phyloP scores from a whole-genome alignment of 2,329 filamentous ascomycete species.

The Pseudodiploospora longispora region DNA sequence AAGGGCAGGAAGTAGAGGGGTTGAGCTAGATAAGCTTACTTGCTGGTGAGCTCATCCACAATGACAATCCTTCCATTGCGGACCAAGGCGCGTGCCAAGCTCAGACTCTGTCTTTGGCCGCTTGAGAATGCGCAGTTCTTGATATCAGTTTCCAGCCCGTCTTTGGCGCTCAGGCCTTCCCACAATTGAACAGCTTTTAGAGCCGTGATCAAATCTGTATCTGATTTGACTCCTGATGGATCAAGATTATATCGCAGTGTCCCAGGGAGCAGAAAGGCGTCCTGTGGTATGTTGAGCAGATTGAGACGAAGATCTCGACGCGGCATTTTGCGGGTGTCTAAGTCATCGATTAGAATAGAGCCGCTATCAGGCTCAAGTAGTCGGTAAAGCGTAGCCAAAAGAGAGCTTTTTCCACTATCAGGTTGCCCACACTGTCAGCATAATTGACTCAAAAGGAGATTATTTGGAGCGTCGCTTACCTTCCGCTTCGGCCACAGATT shows the following conservation, averaged over 20 bases:
- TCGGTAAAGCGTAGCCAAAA: constrained; percentile 28
- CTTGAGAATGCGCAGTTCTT: constrained; percentile 11
- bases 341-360: constrained; percentile 32
- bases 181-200: constrained; percentile 10
- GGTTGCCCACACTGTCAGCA: constrained; percentile 12
- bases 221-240: constrained; percentile 11
- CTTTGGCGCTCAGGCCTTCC: constrained; percentile 4
- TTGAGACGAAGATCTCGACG: constrained; percentile 32
- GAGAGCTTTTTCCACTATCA: constrained; percentile 31
- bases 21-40: constrained; percentile 1
- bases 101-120: constrained; percentile 16
- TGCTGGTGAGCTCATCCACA: constrained; percentile 29
- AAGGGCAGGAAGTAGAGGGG: not conserved
- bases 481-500: constrained; percentile 25
- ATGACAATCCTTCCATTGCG: constrained; percentile 23
- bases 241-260: constrained; percentile 32
- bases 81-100: constrained; percentile 19
- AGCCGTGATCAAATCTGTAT: not conserved
- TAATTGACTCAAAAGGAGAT: not conserved
- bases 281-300: constrained; percentile 42
- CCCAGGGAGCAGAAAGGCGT: constrained; percentile 38
- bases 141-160: constrained; percentile 12
- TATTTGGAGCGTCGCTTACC: not conserved
- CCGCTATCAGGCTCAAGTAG: constrained; percentile 26
- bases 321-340: constrained; percentile 28